These are phyloP conservation scores for Aeminium ludgeri DNA, from an alignment of 495 filamentous ascomycete species.

Conservation along the genomic window DNA sequence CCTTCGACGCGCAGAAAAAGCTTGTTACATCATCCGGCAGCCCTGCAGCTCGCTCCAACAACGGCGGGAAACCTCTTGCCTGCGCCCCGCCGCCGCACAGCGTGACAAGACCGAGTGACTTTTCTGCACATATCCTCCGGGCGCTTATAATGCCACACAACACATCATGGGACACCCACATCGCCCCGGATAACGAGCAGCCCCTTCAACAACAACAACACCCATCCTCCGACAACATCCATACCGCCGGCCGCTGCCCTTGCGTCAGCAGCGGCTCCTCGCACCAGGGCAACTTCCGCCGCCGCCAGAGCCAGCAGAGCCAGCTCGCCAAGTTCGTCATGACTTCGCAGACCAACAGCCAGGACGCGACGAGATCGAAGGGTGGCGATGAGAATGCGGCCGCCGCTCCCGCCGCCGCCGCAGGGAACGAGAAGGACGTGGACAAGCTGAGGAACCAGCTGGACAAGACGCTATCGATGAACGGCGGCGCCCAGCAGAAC, in stretches of 20 bases:
- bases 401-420: background rate
- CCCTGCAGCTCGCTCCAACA: too few relatives aligned
- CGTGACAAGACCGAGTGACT: too few relatives aligned
- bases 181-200: background rate
- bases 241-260: background rate
- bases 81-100: too few relatives aligned
- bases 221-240: background rate
- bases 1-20: too few relatives aligned
- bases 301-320: background rate
- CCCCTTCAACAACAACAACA: background rate
- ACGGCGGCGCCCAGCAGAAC: background rate
- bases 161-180: too few relatives aligned
- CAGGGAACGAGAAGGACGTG: constrained; percentile 1
- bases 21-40: too few relatives aligned
- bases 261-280: background rate
- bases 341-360: background rate
- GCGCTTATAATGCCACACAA: too few relatives aligned
- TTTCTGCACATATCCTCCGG: too few relatives aligned
- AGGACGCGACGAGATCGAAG: background rate
- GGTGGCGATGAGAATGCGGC: too few relatives aligned
- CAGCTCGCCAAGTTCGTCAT: background rate
- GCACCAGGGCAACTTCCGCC: background rate
- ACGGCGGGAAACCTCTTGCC: too few relatives aligned
- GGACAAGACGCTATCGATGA: constrained; percentile 6
- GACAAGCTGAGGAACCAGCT: constrained; percentile 12